Evolutionary conservation across 176 grass and related monocot species (phyloP).

Genomic region (Bolboschoenus planiculmis): DNA sequence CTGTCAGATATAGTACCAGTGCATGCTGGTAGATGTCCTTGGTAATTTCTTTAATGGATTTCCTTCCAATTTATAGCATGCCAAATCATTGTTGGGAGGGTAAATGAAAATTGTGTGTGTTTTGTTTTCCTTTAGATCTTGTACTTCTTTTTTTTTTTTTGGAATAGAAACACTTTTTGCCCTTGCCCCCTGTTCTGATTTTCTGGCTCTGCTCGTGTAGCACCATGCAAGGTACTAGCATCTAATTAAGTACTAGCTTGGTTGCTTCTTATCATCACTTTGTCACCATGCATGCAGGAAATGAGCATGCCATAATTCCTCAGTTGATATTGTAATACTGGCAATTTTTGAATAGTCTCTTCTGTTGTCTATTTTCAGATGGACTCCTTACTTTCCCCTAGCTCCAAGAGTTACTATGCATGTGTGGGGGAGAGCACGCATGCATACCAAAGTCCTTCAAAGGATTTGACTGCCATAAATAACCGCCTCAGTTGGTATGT

Average conservation of each 20-base stretch:
- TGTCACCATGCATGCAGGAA: neutral
- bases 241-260: neutral
- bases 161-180: neutral
- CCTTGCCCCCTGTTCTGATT: neutral
- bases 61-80: neutral
- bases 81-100: neutral
- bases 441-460: conserved; percentile 91
- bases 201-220: neutral
- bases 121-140: neutral
- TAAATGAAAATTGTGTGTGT: neutral
- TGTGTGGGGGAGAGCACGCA: conserved; percentile 98
- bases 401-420: conserved; percentile 97
- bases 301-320: neutral
- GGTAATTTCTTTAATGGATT: neutral
- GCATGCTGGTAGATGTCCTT: neutral
- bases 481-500: conserved; percentile 73
- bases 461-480: conserved; percentile 88
- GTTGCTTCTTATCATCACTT: neutral
- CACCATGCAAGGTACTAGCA: neutral
- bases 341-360: neutral
- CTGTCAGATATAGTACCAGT: neutral
- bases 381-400: conserved; percentile 87
- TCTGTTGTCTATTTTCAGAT: conserved; percentile 42
- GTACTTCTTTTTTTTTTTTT: neutral
- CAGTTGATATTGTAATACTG: neutral